phyloP scores from a whole-genome alignment of 1,284 basidiomycete genomes.

The Cutaneotrichosporon arboriforme region DNA sequence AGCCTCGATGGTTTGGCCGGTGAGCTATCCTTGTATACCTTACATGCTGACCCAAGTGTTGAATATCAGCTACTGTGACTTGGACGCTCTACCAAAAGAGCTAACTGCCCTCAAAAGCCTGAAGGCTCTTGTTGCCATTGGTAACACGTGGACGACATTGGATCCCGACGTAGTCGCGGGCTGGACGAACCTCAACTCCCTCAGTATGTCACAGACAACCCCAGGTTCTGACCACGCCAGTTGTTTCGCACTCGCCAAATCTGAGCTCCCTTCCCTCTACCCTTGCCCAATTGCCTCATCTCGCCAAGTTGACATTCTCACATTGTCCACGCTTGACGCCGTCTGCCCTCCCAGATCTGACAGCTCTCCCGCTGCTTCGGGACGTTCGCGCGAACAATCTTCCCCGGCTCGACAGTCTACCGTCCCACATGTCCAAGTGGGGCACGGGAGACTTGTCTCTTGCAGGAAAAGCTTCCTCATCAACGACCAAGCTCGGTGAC shows the following conservation, averaged over 20 bases:
- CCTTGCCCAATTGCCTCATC: slow-evolving; percentile 26
- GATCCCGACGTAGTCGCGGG: slow-evolving; percentile 25
- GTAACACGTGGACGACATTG: slow-evolving; percentile 36
- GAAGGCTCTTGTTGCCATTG: slow-evolving; percentile 44
- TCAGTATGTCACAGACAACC: slow-evolving; percentile 28
- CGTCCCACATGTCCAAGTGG: slow-evolving; percentile 32
- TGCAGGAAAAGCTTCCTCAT: slow-evolving; percentile 4
- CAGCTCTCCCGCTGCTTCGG: slow-evolving; percentile 37
- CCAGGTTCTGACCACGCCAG: slow-evolving; percentile 15
- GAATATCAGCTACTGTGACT: slow-evolving; percentile 36
- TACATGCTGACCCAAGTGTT: slow-evolving; percentile 26
- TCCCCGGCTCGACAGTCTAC: slow-evolving; percentile 32
- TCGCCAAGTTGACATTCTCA: slow-evolving; percentile 43
- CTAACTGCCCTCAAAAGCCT: slow-evolving; percentile 28
- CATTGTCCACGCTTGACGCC: slow-evolving; percentile 38
- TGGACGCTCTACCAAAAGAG: slow-evolving; percentile 24
- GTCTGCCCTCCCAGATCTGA: slow-evolving; percentile 33
- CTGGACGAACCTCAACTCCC: slow-evolving; percentile 42
- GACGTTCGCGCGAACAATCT: slow-evolving; percentile 45
- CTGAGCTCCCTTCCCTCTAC: slow-evolving; percentile 26
- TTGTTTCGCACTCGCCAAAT: slow-evolving; percentile 42
- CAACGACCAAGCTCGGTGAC: slow-evolving; percentile 21
- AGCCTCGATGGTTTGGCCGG: slow-evolving; percentile 31
- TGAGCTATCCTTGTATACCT: slow-evolving; percentile 12
- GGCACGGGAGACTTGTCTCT: slow-evolving; percentile 35